These are phyloP conservation scores for Xylaria bambusicola DNA, from an alignment of 495 filamentous ascomycete species.

Conservation along the genomic window DNA sequence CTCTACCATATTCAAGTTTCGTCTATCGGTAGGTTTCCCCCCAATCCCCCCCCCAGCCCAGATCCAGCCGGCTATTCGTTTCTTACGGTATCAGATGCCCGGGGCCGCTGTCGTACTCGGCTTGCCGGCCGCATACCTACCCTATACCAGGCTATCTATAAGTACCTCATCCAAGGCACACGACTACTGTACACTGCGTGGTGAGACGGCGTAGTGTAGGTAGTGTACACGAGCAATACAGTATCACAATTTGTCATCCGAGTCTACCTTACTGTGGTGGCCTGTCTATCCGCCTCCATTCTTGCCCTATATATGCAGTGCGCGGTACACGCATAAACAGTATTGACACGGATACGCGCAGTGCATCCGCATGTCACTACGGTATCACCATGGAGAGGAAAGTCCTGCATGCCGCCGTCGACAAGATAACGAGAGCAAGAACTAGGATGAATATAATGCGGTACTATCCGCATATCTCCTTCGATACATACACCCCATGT, in stretches of 20 bases:
- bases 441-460: neutral
- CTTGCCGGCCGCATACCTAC: constrained; percentile 15
- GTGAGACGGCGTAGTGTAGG: too few species aligned
- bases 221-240: too few species aligned
- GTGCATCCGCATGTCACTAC: neutral
- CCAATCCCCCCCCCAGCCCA: neutral
- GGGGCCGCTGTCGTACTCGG: constrained; percentile 11
- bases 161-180: constrained; percentile 1
- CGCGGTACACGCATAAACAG: neutral
- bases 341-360: neutral
- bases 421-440: too few species aligned
- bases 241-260: constrained; percentile 11
- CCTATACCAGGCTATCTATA: too few species aligned
- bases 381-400: neutral
- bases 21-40: too few species aligned
- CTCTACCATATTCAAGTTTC: too few species aligned
- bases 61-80: neutral
- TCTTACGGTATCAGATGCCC: constrained; percentile 1
- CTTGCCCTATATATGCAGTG: neutral
- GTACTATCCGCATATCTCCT: too few species aligned
- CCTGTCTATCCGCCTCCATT: too few species aligned
- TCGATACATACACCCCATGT: too few species aligned
- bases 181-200: neutral
- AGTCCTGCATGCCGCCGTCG: neutral
- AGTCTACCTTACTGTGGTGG: neutral